Percentiles rank a stretch among this genome's conserved stretches.
phyloP scores from a whole-genome alignment of 305 asterid genomes.

The Withania somnifera region DNA sequence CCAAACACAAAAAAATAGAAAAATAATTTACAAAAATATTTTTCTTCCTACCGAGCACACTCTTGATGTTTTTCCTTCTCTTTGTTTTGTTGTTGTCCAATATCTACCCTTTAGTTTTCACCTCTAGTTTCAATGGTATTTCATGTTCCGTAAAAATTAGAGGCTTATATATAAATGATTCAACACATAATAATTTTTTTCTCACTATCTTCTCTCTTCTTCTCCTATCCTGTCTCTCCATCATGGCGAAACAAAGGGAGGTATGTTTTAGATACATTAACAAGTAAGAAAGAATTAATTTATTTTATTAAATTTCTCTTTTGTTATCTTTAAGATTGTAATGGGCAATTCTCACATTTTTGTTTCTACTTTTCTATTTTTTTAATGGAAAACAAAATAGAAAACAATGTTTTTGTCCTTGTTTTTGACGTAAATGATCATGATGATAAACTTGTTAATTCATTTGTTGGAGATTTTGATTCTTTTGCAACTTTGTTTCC shows the following conservation, averaged over 20 bases:
- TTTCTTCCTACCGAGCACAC: no score
- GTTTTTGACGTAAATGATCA: background rate
- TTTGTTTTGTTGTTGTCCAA: background rate
- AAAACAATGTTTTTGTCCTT: background rate
- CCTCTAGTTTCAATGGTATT: background rate
- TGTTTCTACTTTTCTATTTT: background rate
- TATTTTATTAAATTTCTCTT: background rate
- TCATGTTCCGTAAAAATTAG: background rate
- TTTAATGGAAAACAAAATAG: background rate
- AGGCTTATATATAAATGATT: background rate
- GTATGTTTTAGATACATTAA: background rate
- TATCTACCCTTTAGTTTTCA: background rate
- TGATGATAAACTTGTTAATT: background rate
- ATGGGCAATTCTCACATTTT: background rate
- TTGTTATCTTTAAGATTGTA: background rate
- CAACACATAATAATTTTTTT: background rate
- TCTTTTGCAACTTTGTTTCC: background rate
- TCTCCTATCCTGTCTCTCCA: background rate
- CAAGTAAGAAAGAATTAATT: background rate
- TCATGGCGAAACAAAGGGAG: background rate
- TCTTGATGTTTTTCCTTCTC: background rate
- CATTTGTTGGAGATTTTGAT: background rate
- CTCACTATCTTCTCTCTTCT: background rate
- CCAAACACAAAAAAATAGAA: no score
- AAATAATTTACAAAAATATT: no score